Evolutionary conservation across 2,329 filamentous ascomycete species (phyloP).

Genomic region (Lachnellula hyalina): DNA sequence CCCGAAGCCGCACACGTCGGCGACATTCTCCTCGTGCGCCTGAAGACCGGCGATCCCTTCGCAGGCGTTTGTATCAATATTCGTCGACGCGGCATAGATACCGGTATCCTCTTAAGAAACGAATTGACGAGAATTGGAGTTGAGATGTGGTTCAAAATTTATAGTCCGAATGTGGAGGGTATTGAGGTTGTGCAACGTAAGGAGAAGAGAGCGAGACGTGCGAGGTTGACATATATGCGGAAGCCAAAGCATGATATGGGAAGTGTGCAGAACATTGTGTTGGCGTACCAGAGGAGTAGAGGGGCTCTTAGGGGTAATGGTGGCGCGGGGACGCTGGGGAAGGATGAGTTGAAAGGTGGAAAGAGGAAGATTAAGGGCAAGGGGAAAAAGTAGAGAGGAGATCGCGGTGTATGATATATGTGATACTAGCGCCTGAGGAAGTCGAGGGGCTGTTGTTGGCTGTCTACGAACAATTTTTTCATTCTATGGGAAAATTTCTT

Average conservation of each 20-base stretch:
- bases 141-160: slow-evolving; percentile 98
- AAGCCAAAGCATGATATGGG: slow-evolving; percentile 83
- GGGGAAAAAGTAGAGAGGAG: neutral
- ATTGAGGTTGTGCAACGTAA: slow-evolving; percentile 90
- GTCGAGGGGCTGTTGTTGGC: neutral
- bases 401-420: neutral
- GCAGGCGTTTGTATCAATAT: slow-evolving; percentile 85
- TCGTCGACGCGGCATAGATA: slow-evolving; percentile 81
- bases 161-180: slow-evolving; percentile 79
- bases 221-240: slow-evolving; percentile 86
- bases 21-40: slow-evolving; percentile 86
- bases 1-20: slow-evolving; percentile 75
- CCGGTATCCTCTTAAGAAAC: slow-evolving; percentile 78
- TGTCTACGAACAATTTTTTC: neutral
- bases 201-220: slow-evolving; percentile 78
- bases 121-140: slow-evolving; percentile 81
- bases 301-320: slow-evolving; percentile 34
- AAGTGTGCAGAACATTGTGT: slow-evolving; percentile 75
- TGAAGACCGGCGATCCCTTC: slow-evolving; percentile 82
- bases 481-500: too few species aligned
- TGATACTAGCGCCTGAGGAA: neutral
- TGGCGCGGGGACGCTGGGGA: slow-evolving; percentile 21
- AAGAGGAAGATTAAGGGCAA: neutral
- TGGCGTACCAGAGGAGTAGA: slow-evolving; percentile 55
- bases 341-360: slow-evolving; percentile 10